phyloP scores from a whole-genome alignment of 345 rosid genomes.

The Eutrema yunnanense region DNA sequence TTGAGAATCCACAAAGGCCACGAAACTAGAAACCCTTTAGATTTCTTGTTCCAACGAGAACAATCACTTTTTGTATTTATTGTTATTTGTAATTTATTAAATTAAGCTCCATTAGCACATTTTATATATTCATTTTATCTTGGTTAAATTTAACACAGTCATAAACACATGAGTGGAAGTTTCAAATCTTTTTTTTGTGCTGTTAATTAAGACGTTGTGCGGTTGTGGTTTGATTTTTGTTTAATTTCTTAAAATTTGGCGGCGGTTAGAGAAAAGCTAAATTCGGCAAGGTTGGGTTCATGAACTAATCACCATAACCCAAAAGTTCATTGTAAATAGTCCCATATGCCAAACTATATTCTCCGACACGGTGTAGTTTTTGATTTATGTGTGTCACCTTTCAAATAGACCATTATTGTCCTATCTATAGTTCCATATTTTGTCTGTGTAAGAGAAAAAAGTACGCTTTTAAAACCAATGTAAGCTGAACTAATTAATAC shows the following conservation, averaged over 20 bases:
- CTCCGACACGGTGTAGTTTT: slow-evolving; percentile 2
- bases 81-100: not conserved
- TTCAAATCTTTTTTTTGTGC: slow-evolving; percentile 27
- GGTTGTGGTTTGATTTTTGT: slow-evolving; percentile 11
- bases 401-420: not conserved
- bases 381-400: slow-evolving; percentile 5
- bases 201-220: slow-evolving; percentile 4
- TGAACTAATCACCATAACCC: slow-evolving; percentile 23
- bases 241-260: slow-evolving; percentile 7
- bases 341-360: slow-evolving; percentile 20
- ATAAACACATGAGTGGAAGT: slow-evolving; percentile 28
- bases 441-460: not conserved
- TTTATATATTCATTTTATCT: slow-evolving; percentile 5
- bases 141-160: slow-evolving; percentile 2
- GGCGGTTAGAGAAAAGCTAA: slow-evolving; percentile 24
- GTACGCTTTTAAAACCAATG: not conserved
- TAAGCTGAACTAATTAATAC: not conserved
- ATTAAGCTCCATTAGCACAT: slow-evolving; percentile 2
- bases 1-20: slow-evolving; percentile 31
- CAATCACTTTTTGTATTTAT: slow-evolving; percentile 11
- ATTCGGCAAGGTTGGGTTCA: slow-evolving; percentile 30
- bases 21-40: slow-evolving; percentile 19
- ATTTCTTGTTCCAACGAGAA: slow-evolving; percentile 25
- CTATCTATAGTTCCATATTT: not conserved
- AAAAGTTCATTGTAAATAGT: slow-evolving; percentile 12